Evolutionary conservation across 164 flowering plant species (phyloP).

Genomic region (Buxus sempervirens): DNA sequence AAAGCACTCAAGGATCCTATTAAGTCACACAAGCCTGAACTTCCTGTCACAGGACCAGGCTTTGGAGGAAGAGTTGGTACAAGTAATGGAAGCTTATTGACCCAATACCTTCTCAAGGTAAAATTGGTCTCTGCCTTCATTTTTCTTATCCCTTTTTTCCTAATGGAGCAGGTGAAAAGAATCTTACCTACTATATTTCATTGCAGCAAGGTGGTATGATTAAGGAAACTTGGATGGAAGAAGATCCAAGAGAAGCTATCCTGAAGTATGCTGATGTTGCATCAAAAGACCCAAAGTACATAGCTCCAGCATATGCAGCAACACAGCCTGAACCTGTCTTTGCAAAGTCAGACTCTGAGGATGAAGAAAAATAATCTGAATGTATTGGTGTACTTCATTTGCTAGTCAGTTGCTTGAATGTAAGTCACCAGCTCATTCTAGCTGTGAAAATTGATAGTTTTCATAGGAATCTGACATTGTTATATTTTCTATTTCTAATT

Average conservation of each 20-base stretch:
- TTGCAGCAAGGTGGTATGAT: constrained; percentile 97
- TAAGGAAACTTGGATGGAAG: constrained; percentile 99
- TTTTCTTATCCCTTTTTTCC: background rate
- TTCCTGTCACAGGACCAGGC: constrained; percentile 93
- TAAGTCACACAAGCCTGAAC: constrained; percentile 91
- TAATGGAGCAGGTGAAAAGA: background rate
- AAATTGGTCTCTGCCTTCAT: constrained; percentile 7
- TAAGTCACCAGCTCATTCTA: background rate
- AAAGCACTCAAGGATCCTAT: constrained; percentile 89
- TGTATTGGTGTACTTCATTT: background rate
- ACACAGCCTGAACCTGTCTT: constrained; percentile 92
- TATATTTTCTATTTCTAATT: background rate
- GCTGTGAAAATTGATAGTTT: background rate
- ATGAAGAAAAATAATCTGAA: constrained; percentile 52
- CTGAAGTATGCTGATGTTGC: constrained; percentile 93
- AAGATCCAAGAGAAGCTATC: constrained; percentile 99
- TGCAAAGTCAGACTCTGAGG: constrained; percentile 89
- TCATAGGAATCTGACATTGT: no score
- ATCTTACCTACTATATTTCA: constrained; percentile 10
- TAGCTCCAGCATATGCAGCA: constrained; percentile 92
- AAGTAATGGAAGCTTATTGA: constrained; percentile 82
- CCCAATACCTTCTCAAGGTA: constrained; percentile 98
- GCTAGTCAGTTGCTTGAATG: background rate
- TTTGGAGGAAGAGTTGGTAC: constrained; percentile 94
- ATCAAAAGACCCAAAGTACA: constrained; percentile 89